These are phyloP conservation scores for Immersiella caudata DNA, from an alignment of 495 filamentous ascomycete genomes.

Conservation along the genomic window DNA sequence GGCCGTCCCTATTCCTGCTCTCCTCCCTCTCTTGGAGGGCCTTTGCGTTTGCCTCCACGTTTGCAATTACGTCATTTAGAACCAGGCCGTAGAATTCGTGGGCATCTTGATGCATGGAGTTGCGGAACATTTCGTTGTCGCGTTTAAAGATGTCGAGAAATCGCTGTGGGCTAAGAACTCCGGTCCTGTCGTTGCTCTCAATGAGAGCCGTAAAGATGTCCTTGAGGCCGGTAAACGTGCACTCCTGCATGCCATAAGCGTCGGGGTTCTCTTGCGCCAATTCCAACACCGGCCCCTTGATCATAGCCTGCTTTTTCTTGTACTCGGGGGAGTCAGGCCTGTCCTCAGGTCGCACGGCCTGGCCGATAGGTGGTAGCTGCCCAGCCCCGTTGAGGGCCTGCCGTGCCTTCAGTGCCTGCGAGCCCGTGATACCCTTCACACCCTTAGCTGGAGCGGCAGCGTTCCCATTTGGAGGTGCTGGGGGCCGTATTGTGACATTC, in stretches of 20 bases:
- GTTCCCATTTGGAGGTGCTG: conserved; percentile 44
- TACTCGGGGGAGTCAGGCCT: conserved; percentile 89
- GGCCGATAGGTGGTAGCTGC: conserved; percentile 38
- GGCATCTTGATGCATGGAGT: conserved; percentile 96
- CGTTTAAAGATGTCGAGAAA: conserved; percentile 92
- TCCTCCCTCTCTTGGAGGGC: conserved; percentile 54
- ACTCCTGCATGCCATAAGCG: conserved; percentile 91
- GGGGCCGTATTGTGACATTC: conserved; percentile 53
- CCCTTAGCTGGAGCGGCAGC: conserved; percentile 54
- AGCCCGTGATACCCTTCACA: conserved; percentile 37
- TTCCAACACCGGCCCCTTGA: conserved; percentile 81
- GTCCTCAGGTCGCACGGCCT: conserved; percentile 57
- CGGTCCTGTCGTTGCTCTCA: conserved; percentile 76
- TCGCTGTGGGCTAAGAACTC: conserved; percentile 88
- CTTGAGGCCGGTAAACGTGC: conserved; percentile 89
- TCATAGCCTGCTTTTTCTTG: conserved; percentile 92
- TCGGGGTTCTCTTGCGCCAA: conserved; percentile 74
- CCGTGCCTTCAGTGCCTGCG: conserved; percentile 49
- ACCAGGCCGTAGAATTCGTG: conserved; percentile 96
- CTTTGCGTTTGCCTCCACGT: conserved; percentile 81
- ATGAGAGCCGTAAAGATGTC: conserved; percentile 95
- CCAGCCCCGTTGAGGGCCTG: conserved; percentile 45
- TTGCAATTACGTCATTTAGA: conserved; percentile 93
- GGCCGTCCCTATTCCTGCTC: conserved; percentile 36
- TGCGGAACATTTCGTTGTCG: conserved; percentile 97